Base-by-base conservation (phyloP, 192 early-diverging fungal genomes). In the Spinellus fusiger region DNA sequence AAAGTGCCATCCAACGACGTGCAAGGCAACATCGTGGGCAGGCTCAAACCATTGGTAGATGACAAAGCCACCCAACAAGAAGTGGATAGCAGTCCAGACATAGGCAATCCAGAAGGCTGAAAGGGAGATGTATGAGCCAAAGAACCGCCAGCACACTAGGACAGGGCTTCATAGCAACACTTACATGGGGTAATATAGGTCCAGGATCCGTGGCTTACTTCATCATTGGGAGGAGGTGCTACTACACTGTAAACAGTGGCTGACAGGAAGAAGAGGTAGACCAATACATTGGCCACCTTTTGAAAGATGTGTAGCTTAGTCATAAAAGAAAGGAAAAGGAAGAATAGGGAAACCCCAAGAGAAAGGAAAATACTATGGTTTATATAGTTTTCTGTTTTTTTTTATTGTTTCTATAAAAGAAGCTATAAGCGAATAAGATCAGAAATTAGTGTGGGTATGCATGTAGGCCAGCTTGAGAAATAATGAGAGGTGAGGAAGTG, bases 1-100 rank as follows among this genome's bases (percentile, higher is more conserved):
- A 75, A 87, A 89, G 66, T 82, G 82, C 77, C 79, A 79, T 49
- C 79, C 76, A 54, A 83, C 74, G 55, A 73, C 84, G 25, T 84
- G 68, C 53, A 78, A 70, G 60, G 83, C 78, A 47, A 58, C 75
- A 23, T 87, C 85, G 46, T 75, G 63, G 25, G 65, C 66, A 62
- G 66, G 37, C 33, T 69, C 62, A 65, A 83, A 80, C 69, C 71
- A 84, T 70, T 88, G 86, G 70, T 81, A 88, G 48, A 61, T 65
- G n/a, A 74, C 74, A 49, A 84, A 77, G 46, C 86, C 86, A 62
- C 77, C 73, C 35, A 88, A 73, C 37, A 86, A 61, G 52, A 80
- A 51, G 71, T 89, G 79, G 47, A 87, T 74, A 51, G 84, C 31
- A 49, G 76, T 81, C 86, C 86, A 87, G 58, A 84, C 66, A 62